phyloP scores from a whole-genome alignment of 2,329 filamentous ascomycete species.

The Neofusicoccum laricinum region DNA sequence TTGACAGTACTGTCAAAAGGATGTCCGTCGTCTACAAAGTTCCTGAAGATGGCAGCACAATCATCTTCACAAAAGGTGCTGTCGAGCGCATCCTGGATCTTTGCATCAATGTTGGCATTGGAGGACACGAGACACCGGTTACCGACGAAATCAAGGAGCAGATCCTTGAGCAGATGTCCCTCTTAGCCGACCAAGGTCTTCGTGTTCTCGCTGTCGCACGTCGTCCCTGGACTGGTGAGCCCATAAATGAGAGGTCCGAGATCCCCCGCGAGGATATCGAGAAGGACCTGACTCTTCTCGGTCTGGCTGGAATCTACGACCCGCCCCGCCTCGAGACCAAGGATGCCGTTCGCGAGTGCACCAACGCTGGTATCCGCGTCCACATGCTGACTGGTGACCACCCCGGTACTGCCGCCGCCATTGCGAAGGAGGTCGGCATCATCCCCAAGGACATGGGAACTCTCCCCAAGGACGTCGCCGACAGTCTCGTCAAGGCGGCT shows the following conservation, averaged over 20 bases:
- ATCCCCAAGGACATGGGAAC: constrained; percentile 20
- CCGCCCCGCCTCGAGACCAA: constrained; percentile 80
- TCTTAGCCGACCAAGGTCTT: constrained; percentile 21
- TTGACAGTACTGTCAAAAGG: constrained; percentile 40
- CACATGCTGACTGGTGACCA: constrained; percentile 52
- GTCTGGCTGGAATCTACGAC: constrained; percentile 84
- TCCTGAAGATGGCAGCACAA: constrained; percentile 26
- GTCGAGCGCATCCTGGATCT: constrained; percentile 26
- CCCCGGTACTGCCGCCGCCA: constrained; percentile 45
- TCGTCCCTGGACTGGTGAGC: constrained; percentile 29
- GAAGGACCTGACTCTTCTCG: constrained; percentile 66
- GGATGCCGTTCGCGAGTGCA: constrained; percentile 46
- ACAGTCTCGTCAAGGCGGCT: constrained; percentile 19
- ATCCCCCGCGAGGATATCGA: constrained; percentile 62
- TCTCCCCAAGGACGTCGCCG: constrained; percentile 13
- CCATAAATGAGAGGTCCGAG: constrained; percentile 26
- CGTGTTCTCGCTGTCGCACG: constrained; percentile 27
- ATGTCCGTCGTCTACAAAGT: constrained; percentile 40
- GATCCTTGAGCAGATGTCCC: constrained; percentile 60
- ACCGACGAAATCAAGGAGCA: constrained; percentile 43
- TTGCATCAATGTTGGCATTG: constrained; percentile 34
- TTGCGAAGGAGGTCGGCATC: constrained; percentile 47
- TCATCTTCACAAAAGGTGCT: constrained; percentile 40
- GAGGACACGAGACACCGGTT: constrained; percentile 15
- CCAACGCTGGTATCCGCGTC: constrained; percentile 46